Evolutionary conservation across 2,329 filamentous ascomycete genomes (phyloP).

Genomic region (Endothia cerciana): DNA sequence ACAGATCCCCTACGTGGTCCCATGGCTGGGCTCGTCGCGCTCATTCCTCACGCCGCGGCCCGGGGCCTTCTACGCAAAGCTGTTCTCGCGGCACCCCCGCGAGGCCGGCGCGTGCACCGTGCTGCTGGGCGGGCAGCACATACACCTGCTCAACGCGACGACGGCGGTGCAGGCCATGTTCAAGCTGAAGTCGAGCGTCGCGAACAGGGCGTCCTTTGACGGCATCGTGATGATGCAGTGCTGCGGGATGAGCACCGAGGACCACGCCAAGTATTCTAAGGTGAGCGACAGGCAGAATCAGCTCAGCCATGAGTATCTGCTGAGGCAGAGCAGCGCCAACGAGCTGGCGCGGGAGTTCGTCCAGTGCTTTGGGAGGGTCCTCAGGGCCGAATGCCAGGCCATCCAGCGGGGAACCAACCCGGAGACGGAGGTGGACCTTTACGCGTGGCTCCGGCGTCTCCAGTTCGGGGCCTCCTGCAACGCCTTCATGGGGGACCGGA

Average conservation of each 20-base stretch:
- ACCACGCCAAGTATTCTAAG: not conserved
- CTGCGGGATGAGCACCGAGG: not conserved
- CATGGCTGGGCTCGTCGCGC: conserved; percentile 8
- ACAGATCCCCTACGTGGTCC: conserved; percentile 2
- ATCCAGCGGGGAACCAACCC: not conserved
- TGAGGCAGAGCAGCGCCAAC: not conserved
- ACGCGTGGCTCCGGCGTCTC: conserved; percentile 1
- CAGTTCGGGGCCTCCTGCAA: conserved; percentile 1
- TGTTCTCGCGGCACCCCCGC: not conserved
- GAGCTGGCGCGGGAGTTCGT: not conserved
- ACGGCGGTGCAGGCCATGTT: conserved; percentile 7
- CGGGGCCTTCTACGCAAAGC: not conserved
- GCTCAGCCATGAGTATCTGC: conserved; percentile 3
- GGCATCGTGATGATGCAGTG: not conserved
- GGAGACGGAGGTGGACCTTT: not conserved
- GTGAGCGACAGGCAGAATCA: not conserved
- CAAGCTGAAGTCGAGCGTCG: conserved; percentile 2
- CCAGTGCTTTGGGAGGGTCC: not conserved
- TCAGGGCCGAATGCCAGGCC: not conserved
- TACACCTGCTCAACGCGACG: conserved; percentile 8
- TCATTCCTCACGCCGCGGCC: not conserved
- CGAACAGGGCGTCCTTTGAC: not conserved
- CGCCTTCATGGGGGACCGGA: not conserved
- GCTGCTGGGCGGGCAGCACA: conserved; percentile 2
- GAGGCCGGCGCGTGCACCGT: conserved; percentile 4